Base-by-base conservation (phyloP, 1,139 yeast species). In the Nadsonia starkeyi-henricii region DNA sequence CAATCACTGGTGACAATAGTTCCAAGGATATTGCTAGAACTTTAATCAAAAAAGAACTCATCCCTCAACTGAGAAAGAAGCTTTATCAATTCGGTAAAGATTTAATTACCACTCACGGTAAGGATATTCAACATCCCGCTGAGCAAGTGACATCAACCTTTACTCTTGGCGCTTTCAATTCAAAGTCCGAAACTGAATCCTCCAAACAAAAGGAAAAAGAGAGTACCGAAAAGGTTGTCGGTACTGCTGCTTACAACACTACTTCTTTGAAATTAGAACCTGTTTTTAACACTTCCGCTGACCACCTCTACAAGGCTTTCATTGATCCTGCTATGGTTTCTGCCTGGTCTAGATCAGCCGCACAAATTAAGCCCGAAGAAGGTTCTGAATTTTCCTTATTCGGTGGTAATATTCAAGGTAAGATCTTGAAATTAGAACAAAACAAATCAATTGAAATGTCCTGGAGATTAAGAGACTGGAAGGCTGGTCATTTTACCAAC, bases 401-500 rank as follows among this genome's bases (percentile, higher is more conserved):
- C 63, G 94, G 95, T 13, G 96, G 96, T n/a, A 85, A 88, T 51
- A 81, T 91, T 48, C 63, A 74, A 26, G 95, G 96, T 47, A 77
- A 78, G 58, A 69, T 86, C 54, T 58, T 75, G 44, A 77, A 75
- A 57, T 70, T 86, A 51, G 75, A 71, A n/a, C 69, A 72, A 48
- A 76, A 77, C 58, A 72, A 75, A 58, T 48, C 47, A 13, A 79
- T 91, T 50, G 77, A 71, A 20, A 81, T 85, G 74, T 68, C 75
- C 43, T 91, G 99, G 99, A 75, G 97, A 62, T 70, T 91, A 54
- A 77, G 74, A 48, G 86, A 83, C 59, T 91, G 99, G 99, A 84
- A 83, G 61, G 67, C 70, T 13, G 94, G 85, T 26, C 94, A 85
- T 63, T 81, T 62, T 62, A 94, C 96, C 2, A 72, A 71, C 20